Evolutionary conservation across 495 filamentous ascomycete species (phyloP), one percentile per base, ranked within the genome.

Genomic region (Penicillium alfredii): DNA sequence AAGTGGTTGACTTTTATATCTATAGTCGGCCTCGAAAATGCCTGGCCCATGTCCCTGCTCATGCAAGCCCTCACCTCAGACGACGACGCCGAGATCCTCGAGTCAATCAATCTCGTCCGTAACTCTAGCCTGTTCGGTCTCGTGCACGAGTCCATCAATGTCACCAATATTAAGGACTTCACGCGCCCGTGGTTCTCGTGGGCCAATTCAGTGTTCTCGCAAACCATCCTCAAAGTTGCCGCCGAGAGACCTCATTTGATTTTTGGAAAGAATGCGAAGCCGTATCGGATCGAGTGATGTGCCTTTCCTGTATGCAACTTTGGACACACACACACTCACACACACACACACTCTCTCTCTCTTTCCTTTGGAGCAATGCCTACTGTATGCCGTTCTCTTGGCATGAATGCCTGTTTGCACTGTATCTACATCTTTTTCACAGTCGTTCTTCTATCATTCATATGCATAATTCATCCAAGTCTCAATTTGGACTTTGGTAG

Each of bases 11-110:
- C 17, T 8, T 6, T 12, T 30, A 16, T 39, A 14, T 11, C 17
- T 35, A 8, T 32, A 69, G 65, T 94, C 51, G 93, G 93, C 4
- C 72, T 92, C 29, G 63, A 77, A 47, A 81, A 94, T 40, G 90
- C 89, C n/a, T 99, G 92, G 92, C 92, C 92, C 2, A 94, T 99
- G 84, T 90, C 84, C 45, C 68, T 94, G 37, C 72, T 99, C 8
- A 73, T 95, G 4, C 86, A 95, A 63, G 86, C 86, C 14, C 83
- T 88, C 73, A 99, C 92, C 3, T 84, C 78, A n/a, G 73, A 90
- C 30, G 73, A 92, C 34, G 88, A 93, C 36, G 68, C 77, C 5
- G 93, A 97, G 63, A 96, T 99, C 35, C 66, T 55, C 37, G 66
- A 72, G 20, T 79, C 73, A 38, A 53, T 99, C 33, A 65, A 76